Evolutionary conservation across 78 protist genomes (phyloP), one percentile per base, ranked within the genome.

Genomic region (Creolimax fragrantissima): DNA sequence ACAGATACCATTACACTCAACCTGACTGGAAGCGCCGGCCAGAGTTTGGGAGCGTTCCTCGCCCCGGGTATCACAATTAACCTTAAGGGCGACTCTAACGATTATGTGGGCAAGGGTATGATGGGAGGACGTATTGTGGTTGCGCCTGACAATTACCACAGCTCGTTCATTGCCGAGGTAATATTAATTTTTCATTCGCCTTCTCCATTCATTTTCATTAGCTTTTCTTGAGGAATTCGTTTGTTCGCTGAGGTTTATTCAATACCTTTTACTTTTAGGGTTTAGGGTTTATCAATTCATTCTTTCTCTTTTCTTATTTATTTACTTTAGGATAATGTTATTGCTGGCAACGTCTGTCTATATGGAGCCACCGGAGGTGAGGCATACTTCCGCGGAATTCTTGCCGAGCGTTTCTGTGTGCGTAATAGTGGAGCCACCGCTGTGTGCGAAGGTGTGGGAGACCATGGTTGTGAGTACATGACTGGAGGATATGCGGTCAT

Each of bases 401-500:
- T 95, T n/a, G 98, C 96, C 17, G 98, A 97, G 94, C 96, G 98
- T 11, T 97, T 97, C 93, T 35, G 89, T 43, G 97, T 97, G 86
- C 92, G 98, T 42, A 97, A 97, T 95, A 93, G 96, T 3, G 96
- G 96, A 17, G 96, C 97, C n/a, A 45, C 86, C 43, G 97, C 97
- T 24, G 97, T 97, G n/a, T 66, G 92, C 67, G 98, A 97, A 94
- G 98, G 97, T 5, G 92, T 93, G 3, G 98, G 98, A 45, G 97
- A 95, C 91, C 98, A 97, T 93, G 95, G 97, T 43, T 95, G 97
- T 89, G 98, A 97, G 92, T 97, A 97, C 95, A 97, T 97, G 98
- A 97, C 98, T 24, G 98, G 97, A 32, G 98, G 98, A 4, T 41
- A 88, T 3, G 95, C 94, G 5, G 95, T 95, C 5, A 45, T 95